Conservation (phyloP, 106 monocot species). For the Gastrodia elata region DNA sequence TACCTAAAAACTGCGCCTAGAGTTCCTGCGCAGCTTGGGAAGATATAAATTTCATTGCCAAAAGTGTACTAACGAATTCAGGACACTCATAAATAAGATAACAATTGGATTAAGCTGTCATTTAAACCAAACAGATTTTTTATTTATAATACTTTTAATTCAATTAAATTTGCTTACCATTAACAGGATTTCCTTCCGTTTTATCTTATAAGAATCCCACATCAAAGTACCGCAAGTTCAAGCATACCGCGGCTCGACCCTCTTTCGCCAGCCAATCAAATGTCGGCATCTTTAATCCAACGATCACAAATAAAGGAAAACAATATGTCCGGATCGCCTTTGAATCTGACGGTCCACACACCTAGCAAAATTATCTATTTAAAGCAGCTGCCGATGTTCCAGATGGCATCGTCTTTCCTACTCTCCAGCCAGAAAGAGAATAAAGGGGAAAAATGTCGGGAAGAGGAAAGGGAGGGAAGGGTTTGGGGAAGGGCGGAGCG, state of each 20-base stretch:
- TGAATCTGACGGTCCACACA: background rate
- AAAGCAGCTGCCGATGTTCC: background rate
- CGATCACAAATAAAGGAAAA: background rate
- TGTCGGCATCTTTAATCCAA: background rate
- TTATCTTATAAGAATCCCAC: too few relatives aligned
- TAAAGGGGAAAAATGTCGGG: slow-evolving; percentile 1
- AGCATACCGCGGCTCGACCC: background rate
- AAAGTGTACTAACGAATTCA: too few relatives aligned
- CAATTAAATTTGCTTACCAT: too few relatives aligned
- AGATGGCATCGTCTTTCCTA: background rate
- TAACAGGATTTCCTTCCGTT: too few relatives aligned
- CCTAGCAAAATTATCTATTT: background rate
- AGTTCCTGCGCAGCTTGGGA: too few relatives aligned
- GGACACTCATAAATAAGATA: too few relatives aligned
- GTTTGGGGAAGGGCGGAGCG: slow-evolving; percentile 8
- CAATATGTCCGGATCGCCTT: background rate
- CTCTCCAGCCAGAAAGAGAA: background rate
- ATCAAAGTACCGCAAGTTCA: too few relatives aligned
- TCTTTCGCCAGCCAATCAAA: background rate
- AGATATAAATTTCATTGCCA: too few relatives aligned
- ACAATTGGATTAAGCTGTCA: too few relatives aligned
- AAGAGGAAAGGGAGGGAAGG: slow-evolving; percentile 7
- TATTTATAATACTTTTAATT: too few relatives aligned
- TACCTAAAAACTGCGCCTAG: too few relatives aligned
- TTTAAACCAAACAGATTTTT: too few relatives aligned